Evolutionary conservation across 495 filamentous ascomycete species (phyloP).

Genomic region (Penicillium antarcticum): DNA sequence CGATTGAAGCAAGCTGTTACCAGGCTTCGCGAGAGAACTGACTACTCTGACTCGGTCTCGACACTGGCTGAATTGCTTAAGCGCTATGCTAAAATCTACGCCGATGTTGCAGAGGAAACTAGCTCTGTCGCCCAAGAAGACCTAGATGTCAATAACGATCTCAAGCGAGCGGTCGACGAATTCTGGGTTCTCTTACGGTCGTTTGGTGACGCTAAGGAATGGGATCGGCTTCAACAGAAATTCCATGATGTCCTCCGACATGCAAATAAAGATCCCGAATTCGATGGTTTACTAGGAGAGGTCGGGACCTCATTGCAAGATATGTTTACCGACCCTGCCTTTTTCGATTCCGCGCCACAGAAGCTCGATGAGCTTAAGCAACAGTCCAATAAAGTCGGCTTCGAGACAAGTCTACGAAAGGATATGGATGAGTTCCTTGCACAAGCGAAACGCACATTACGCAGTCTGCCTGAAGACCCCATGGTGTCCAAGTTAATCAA

Average conservation of each 20-base stretch:
- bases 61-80: constrained; percentile 72
- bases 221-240: constrained; percentile 66
- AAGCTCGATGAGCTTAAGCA: constrained; percentile 69
- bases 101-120: constrained; percentile 63
- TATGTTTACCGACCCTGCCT: constrained; percentile 81
- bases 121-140: constrained; percentile 63
- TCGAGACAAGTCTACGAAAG: constrained; percentile 61
- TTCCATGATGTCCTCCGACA: constrained; percentile 70
- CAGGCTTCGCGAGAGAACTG: constrained; percentile 68
- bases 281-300: constrained; percentile 72
- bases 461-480: constrained; percentile 64
- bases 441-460: constrained; percentile 65
- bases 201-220: constrained; percentile 72
- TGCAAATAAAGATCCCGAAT: constrained; percentile 73
- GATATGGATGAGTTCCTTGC: constrained; percentile 71
- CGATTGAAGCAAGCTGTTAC: constrained; percentile 74
- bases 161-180: constrained; percentile 71
- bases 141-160: constrained; percentile 65
- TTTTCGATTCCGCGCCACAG: constrained; percentile 68
- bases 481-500: constrained; percentile 64
- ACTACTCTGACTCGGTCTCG: constrained; percentile 83
- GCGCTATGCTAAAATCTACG: constrained; percentile 74
- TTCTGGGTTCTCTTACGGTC: constrained; percentile 75
- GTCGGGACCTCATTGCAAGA: constrained; percentile 70
- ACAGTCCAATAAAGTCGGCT: constrained; percentile 60